phyloP scores from a whole-genome alignment of 805 yeast genomes.

The Crinitomyces ghanaensis region DNA sequence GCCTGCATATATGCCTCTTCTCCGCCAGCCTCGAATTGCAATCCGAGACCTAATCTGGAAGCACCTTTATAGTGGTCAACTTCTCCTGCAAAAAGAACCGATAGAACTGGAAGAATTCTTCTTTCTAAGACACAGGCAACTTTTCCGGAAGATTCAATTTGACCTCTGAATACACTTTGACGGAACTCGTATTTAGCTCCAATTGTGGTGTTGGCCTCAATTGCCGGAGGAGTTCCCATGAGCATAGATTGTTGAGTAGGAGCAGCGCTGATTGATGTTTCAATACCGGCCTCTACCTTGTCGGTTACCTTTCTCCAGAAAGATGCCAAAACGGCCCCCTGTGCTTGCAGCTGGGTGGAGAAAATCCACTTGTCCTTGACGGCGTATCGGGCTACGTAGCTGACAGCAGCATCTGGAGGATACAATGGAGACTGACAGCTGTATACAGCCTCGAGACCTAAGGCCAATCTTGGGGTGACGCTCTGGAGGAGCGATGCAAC shows the following conservation, averaged over 20 bases:
- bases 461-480: conserved; percentile 66
- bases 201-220: conserved; percentile 84
- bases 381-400: conserved; percentile 83
- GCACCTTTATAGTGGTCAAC: conserved; percentile 75
- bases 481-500: conserved; percentile 88
- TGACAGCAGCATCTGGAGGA: conserved; percentile 86
- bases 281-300: conserved; percentile 55
- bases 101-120: conserved; percentile 83
- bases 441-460: conserved; percentile 90
- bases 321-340: conserved; percentile 78
- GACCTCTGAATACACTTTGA: conserved; percentile 91
- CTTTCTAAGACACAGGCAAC: conserved; percentile 86
- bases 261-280: conserved; percentile 21
- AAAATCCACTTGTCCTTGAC: conserved; percentile 88
- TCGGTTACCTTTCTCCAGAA: conserved; percentile 92
- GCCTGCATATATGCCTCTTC: conserved; percentile 58
- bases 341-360: conserved; percentile 85
- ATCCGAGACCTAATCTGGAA: conserved; percentile 82
- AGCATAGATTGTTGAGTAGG: conserved; percentile 53
- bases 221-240: conserved; percentile 70
- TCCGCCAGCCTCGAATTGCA: conserved; percentile 91
- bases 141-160: conserved; percentile 82
- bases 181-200: conserved; percentile 98
- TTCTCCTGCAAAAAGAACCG: conserved; percentile 82
- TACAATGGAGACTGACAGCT: conserved; percentile 50